phyloP scores from a whole-genome alignment of 805 yeast species.

The Candida ponderosae region DNA sequence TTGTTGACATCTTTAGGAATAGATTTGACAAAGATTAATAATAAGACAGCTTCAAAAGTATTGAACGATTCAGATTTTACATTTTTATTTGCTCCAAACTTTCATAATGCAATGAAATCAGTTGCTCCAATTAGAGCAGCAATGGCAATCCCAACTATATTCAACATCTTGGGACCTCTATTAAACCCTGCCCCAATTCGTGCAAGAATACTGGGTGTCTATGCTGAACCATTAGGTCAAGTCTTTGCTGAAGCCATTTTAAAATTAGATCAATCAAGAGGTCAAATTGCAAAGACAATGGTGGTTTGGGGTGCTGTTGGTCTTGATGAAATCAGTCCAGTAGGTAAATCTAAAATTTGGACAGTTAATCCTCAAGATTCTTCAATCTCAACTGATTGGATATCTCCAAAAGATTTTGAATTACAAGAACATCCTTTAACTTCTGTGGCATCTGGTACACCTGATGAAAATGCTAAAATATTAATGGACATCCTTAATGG shows the following conservation, averaged over 20 bases:
- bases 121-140: conserved; percentile 73
- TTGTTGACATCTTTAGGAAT: conserved; percentile 74
- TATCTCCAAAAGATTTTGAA: conserved; percentile 76
- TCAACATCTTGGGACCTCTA: conserved; percentile 90
- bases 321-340: conserved; percentile 88
- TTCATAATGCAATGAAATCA: conserved; percentile 84
- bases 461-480: conserved; percentile 68
- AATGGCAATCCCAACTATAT: conserved; percentile 86
- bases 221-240: conserved; percentile 68
- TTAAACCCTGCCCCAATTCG: conserved; percentile 81
- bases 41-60: conserved; percentile 50
- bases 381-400: conserved; percentile 31
- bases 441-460: conserved; percentile 77
- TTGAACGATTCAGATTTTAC: conserved; percentile 42
- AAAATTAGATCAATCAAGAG: conserved; percentile 42
- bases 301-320: conserved; percentile 93
- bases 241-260: conserved; percentile 80
- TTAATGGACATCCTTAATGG: conserved; percentile 34
- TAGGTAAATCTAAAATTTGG: conserved; percentile 82
- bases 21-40: conserved; percentile 64
- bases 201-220: conserved; percentile 87
- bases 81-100: conserved; percentile 88
- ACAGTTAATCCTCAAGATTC: conserved; percentile 39
- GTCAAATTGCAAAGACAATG: conserved; percentile 48
- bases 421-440: conserved; percentile 62